Evolutionary conservation across 805 yeast genomes (phyloP).

Genomic region (baker's yeast (Saccharomyces cerevisiae)): DNA sequence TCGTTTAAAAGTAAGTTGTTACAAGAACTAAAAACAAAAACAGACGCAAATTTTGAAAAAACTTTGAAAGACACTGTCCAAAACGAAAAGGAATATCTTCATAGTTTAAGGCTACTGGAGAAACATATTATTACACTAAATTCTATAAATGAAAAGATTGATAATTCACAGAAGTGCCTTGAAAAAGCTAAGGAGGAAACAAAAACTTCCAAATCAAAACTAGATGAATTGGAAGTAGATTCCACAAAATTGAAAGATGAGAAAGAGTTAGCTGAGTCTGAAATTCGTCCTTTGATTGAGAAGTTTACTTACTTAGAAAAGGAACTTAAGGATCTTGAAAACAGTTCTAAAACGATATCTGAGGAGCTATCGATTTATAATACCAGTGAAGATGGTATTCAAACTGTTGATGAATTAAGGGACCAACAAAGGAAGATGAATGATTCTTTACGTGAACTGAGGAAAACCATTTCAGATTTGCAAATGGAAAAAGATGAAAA

Average conservation of each 20-base stretch:
- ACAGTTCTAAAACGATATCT: slow-evolving; percentile 16
- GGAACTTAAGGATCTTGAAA: slow-evolving; percentile 19
- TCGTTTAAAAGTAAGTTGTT: slow-evolving; percentile 22
- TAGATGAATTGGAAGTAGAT: slow-evolving; percentile 24
- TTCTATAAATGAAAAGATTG: slow-evolving; percentile 6
- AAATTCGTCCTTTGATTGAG: slow-evolving; percentile 25
- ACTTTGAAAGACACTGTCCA: slow-evolving; percentile 29
- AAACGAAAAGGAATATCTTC: slow-evolving; percentile 28
- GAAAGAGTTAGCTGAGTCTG: slow-evolving; percentile 13
- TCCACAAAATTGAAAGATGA: slow-evolving; percentile 16
- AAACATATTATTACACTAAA: slow-evolving; percentile 16
- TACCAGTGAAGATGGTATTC: slow-evolving; percentile 13
- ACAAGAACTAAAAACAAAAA: slow-evolving; percentile 25
- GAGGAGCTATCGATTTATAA: slow-evolving; percentile 22
- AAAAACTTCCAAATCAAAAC: slow-evolving; percentile 12
- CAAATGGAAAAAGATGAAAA: slow-evolving; percentile 23
- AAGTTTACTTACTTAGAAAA: slow-evolving; percentile 19
- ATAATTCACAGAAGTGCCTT: background rate
- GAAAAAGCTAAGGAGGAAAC: slow-evolving; percentile 7
- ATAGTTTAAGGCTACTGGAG: slow-evolving; percentile 16
- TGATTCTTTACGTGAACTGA: slow-evolving; percentile 13
- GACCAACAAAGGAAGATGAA: slow-evolving; percentile 15
- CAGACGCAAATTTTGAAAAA: slow-evolving; percentile 28
- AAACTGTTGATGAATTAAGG: slow-evolving; percentile 24
- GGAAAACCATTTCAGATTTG: slow-evolving; percentile 17